Base-by-base conservation (phyloP, 768 basidiomycete genomes). In the Myochromella boudieri region DNA sequence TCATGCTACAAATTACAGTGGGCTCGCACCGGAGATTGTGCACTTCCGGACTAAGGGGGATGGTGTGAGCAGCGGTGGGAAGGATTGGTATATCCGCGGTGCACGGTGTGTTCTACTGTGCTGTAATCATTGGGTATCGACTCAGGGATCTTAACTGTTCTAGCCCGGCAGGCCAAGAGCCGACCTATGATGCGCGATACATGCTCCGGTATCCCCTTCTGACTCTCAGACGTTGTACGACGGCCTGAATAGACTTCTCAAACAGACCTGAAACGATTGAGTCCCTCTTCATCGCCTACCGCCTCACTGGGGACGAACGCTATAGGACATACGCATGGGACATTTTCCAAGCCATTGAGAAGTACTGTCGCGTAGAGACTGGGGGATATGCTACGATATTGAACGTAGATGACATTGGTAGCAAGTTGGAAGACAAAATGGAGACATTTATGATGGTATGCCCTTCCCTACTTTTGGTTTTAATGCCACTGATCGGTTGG, bases 11-110 rank as follows among this genome's bases (percentile, higher is more conserved):
- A 3, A 12, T 7, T 17, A 11, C 29, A 93, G 91, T 4, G 91
- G 93, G 1, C 77, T 95, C 12, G 76, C 89, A 0, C 90, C 92
- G 1, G 92, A 97, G 65, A 94, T 97, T 41, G 91, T 78, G 15
- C 81, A 94, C 66, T 97, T 94, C 69, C 75, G 79, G 39, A 79
- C 76, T 5, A 70, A 75, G 12, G 76, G 70, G 18, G 81, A 87
- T 26, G 65, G 65, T 9, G 0, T 56, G 74, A 28, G 65, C 66
- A 3, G 61, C 67, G 9, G 49, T 21, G 39, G 53, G 12, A 51
- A 65, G 21, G 93, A 95, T 61, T 97, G 94, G 94, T 95, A 93
- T 60, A 93, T 97, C 74, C 93, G 91, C 61, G 81, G 81, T 20
- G 80, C 80, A 15, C 59, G 67, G 86, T 86, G 41, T 42, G 78